Evolutionary conservation across 371 early-diverging fungal genomes (phyloP), one percentile per base, ranked within the genome.

Genomic region (Entomophthora muscae): DNA sequence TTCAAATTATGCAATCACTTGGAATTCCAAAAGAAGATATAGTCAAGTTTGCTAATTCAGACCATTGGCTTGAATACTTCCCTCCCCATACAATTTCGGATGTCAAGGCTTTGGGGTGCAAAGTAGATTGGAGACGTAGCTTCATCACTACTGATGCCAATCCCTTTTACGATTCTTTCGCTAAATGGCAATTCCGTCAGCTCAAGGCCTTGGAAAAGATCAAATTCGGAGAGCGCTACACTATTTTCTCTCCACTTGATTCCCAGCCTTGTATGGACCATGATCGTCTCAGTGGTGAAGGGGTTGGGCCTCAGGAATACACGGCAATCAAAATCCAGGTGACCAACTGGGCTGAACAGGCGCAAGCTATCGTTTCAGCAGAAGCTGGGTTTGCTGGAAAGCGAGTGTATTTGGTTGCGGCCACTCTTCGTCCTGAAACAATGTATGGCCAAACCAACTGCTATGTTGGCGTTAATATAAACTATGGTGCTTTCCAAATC

Each of bases 261-360:
- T 89, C 90, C 13, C 99, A 99, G 79, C 91, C 99, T 54, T 99
- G 99, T 80, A 93, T 99, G 93, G 99, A 99, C 78, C 99, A 99
- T 79, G 99, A 99, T 75, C 91, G 99, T 70, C 77, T 82, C 66
- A 81, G 85, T 33, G 99, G 99, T 68, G 99, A 99, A 76, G 99
- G 93, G 57, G 86, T 98, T 23, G 92, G 89, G 55, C 97, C 98
- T 42, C 91, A 93, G 71, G 93, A 94, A 68, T 98, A 97, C 78
- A 95, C 96, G 5, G 90, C 85, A 65, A 85, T 92, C 70, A 92
- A 93, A 81, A 76, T 98, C 65, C 72, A 84, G 67, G 91, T 96
- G 1, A 61, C 84, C 29, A 73, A 86, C 29, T 83, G 84, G 78
- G 32, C 70, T 21, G 69, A 72, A 12, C 73, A 71, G 42, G 76